Conservation (phyloP, 2,329 filamentous ascomycete genomes). For the Didymella arachidicola region DNA sequence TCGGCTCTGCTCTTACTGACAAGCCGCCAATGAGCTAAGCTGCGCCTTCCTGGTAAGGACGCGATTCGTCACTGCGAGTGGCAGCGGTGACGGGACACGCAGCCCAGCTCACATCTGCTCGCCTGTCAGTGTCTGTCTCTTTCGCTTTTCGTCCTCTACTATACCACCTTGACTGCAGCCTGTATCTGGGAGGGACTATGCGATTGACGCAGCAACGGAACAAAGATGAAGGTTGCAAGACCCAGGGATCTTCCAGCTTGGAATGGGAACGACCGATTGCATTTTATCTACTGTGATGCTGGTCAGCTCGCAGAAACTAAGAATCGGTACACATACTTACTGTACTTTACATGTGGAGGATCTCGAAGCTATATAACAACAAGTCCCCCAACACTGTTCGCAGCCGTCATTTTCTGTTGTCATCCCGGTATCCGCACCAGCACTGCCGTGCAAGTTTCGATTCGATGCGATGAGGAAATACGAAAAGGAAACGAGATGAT, state of each 20-base stretch:
- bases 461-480: not conserved
- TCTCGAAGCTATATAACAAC: not conserved
- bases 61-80: conserved; percentile 19
- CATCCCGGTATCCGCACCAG: not conserved
- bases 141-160: not conserved
- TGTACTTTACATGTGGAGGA: conserved; percentile 7
- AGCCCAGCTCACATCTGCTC: conserved; percentile 1
- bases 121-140: conserved; percentile 3
- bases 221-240: not conserved
- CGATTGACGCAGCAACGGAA: not conserved
- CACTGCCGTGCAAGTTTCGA: not conserved
- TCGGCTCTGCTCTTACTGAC: conserved; percentile 21
- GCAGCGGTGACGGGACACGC: conserved; percentile 1
- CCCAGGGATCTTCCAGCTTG: not conserved
- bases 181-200: not conserved
- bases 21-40: conserved; percentile 27
- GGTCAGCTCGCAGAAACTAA: conserved; percentile 22
- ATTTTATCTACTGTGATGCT: conserved; percentile 30
- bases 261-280: not conserved
- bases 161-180: not conserved
- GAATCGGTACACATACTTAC: conserved; percentile 6
- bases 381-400: not conserved
- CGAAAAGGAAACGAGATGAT: not conserved
- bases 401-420: not conserved
- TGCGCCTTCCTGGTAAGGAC: conserved; percentile 22